Base-by-base conservation (phyloP, 2,329 filamentous ascomycete genomes). In the Xylaria digitata region DNA sequence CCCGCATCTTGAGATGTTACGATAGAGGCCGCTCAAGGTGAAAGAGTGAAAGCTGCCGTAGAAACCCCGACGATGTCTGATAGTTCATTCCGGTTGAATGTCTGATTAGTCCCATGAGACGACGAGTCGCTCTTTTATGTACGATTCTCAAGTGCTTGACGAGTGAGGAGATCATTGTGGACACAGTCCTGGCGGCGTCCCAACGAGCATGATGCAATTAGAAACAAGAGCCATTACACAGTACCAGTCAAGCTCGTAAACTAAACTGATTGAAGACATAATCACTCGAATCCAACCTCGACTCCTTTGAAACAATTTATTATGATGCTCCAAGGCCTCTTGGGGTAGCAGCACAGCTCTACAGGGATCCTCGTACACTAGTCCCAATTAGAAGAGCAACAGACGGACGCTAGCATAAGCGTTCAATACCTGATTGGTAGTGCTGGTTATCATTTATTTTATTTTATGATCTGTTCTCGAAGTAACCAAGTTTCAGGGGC, bases 361-460 rank as follows among this genome's bases (percentile, higher is more conserved):
- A 37, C 63, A 19, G 45, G 58, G 46, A 65, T 66, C 17, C 57
- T 66, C 63, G 63, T 17, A 66, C 63, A 66, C 58, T 66, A 66
- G 37, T 56, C 63, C 63, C 9, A 13, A 43, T 50, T 3, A 26
- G 23, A 50, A 46, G 37, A 40, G 11, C 11, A n/a, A n/a, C n/a
- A n/a, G n/a, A 26, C 26, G 3, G 1, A 5, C 26, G 26, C 26
- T 26, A 26, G 26, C 26, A 26, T 26, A 26, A 26, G 26, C 26
- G 26, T 26, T 26, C 26, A 26, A 26, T 26, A 26, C 26, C 26
- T 26, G 5, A 26, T 1, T 26, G 5, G 26, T 2, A 26, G 26
- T 26, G 26, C 26, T 26, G 26, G 3, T 26, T 26, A 26, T 26
- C 5, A 26, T 26, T 26, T 2, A 3, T 26, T 2, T 26, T 26